Base-by-base conservation (phyloP, 805 yeast genomes). In the Yamadazyma akitaensis region DNA sequence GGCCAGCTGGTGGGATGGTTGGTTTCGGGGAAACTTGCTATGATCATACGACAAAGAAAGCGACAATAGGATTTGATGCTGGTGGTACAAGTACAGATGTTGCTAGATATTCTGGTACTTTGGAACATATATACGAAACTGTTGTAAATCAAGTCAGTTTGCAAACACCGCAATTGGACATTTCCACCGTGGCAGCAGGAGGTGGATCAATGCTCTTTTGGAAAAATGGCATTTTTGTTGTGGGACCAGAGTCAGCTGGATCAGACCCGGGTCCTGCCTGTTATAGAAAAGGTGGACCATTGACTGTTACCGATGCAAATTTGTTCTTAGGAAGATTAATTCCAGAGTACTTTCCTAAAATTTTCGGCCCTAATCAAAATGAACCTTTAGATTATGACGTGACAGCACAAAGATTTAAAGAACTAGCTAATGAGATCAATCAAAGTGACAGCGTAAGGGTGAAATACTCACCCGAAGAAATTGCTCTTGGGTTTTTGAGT, bases 1-100 rank as follows among this genome's bases (percentile, higher is more conserved):
- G 98, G 2, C 98, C 98, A 2, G 98, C 98, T 9, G 98, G 98
- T 33, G 98, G 98, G 42, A 96, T 92, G 48, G 97, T 92, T 30
- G 98, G 98, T 0, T 88, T 82, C 56, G 88, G 96, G 0, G 76
- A 80, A 43, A 91, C 98, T 0, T 87, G 96, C 51, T 88, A 75
- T 60, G 79, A 75, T 50, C 34, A 50, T 21, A 42, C 28, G 1
- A 24, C 55, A 2, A 30, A 50, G 17, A 55, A 47, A 36, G 72
- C 71, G 16, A 67, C 73, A 26, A 64, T 71, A 26, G 76, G 76
- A 1, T 62, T 62, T 49, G 68, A 72, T 55, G 73, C 73, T 45
- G 77, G 77, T 36, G 77, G 77, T 19, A 72, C 77, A 1, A 69
- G 75, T 19, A 72, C 77, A 2, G 77, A 72, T 47, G 76, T 72